Evolutionary conservation across 352 stramenopile species (phyloP).

Genomic region (Pythium aquatile): DNA sequence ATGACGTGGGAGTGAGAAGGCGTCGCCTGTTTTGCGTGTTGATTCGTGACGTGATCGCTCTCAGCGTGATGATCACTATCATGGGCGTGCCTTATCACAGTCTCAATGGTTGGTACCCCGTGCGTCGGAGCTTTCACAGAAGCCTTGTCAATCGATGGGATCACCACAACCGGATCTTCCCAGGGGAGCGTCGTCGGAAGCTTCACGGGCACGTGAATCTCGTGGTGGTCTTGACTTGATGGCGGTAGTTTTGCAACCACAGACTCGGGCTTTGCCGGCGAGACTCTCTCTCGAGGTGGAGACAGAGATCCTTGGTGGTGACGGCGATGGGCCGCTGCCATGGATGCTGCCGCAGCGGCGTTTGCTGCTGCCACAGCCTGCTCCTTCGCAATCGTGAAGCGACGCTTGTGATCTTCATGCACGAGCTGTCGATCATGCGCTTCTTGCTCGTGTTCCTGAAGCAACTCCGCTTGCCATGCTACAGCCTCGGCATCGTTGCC

Average conservation of each 20-base stretch:
- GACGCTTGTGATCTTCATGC: slow-evolving; percentile 21
- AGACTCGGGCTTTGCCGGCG: background rate
- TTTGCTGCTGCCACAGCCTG: background rate
- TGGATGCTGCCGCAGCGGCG: background rate
- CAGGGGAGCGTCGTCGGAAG: background rate
- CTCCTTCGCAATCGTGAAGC: slow-evolving; percentile 8
- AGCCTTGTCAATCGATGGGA: slow-evolving; percentile 12
- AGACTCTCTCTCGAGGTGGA: slow-evolving; percentile 3
- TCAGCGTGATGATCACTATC: background rate
- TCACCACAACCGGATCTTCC: slow-evolving; percentile 11
- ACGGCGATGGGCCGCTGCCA: background rate
- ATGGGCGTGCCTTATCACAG: background rate
- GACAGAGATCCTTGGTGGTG: background rate
- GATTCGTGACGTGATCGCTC: background rate
- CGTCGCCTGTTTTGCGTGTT: background rate
- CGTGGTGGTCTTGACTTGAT: background rate
- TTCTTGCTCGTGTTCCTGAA: slow-evolving; percentile 19
- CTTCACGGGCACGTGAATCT: background rate
- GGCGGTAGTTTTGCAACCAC: background rate
- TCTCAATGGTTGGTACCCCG: background rate
- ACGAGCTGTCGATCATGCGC: slow-evolving; percentile 5
- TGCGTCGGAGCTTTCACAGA: background rate
- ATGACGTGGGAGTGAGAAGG: background rate
- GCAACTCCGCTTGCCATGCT: slow-evolving; percentile 8
- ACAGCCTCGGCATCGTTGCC: slow-evolving; percentile 13